Conservation (phyloP, 495 filamentous ascomycete species). For the Rhizodiscina lignyota region DNA sequence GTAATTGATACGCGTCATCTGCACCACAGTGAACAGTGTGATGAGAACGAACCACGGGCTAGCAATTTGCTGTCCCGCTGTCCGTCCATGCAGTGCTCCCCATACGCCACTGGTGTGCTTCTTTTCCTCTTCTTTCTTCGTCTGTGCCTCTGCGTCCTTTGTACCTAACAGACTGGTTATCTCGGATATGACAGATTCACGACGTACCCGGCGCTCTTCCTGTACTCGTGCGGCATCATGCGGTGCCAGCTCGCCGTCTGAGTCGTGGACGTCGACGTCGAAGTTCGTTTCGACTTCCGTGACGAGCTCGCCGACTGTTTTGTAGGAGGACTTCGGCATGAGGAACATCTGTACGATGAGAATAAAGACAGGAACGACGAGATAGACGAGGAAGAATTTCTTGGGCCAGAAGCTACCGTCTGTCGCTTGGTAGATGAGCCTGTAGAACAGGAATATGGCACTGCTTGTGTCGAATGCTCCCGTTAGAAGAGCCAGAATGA, state of each 20-base stretch:
- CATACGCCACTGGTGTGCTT: conserved; percentile 57
- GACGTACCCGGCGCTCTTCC: conserved; percentile 44
- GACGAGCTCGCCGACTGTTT: conserved; percentile 72
- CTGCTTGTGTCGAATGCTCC: conserved; percentile 83
- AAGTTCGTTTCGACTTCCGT: conserved; percentile 44
- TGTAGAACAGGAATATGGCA: conserved; percentile 76
- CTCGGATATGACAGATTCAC: conserved; percentile 51
- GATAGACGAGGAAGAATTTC: conserved; percentile 62
- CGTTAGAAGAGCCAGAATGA: conserved; percentile 72
- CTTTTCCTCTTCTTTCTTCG: conserved; percentile 40
- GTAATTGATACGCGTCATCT: conserved; percentile 95
- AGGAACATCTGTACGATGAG: conserved; percentile 49
- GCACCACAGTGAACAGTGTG: conserved; percentile 69
- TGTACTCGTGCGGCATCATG: conserved; percentile 10
- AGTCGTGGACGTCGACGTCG: conserved; percentile 22
- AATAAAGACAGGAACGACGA: conserved; percentile 58
- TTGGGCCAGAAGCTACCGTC: conserved; percentile 42
- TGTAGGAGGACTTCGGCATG: conserved; percentile 71
- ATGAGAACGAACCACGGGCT: conserved; percentile 83
- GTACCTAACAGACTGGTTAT: conserved; percentile 55
- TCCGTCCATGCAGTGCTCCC: conserved; percentile 70
- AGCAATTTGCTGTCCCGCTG: conserved; percentile 56
- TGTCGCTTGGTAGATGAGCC: conserved; percentile 51
- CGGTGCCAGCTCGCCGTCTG: conserved; percentile 25
- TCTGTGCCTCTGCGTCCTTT: conserved; percentile 36